A percentile compares a stretch with the other conserved stretches of the same genome.
Evolutionary conservation across 768 basidiomycete species (phyloP).

Genomic region (Auricularia auricula-judae): DNA sequence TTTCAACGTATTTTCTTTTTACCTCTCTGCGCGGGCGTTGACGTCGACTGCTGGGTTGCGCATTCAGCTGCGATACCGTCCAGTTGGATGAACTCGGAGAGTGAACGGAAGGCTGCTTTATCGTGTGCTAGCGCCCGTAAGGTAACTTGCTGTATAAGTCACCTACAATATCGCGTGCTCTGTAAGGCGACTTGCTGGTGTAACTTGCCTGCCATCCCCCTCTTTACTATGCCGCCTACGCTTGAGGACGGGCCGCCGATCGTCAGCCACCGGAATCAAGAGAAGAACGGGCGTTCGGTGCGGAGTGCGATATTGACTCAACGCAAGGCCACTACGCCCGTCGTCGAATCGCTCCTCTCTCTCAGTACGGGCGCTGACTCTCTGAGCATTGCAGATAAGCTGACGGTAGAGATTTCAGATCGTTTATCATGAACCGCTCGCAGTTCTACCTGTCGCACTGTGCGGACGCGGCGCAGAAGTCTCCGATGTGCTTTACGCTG

Average conservation of each 20-base stretch:
- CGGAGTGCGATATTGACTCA: background rate
- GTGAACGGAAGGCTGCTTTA: no score
- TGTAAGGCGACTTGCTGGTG: no score
- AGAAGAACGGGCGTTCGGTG: background rate
- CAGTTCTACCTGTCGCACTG: slow-evolving; percentile 43
- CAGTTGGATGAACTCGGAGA: no score
- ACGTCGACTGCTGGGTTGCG: no score
- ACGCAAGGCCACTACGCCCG: background rate
- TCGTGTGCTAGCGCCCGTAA: no score
- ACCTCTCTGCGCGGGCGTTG: no score
- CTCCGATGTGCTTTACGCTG: slow-evolving; percentile 38
- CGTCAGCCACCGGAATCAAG: background rate
- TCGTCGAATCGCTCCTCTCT: background rate
- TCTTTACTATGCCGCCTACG: no score
- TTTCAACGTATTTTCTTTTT: no score
- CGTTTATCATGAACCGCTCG: slow-evolving; percentile 31
- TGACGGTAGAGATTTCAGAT: background rate
- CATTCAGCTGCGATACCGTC: no score
- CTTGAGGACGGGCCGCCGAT: background rate
- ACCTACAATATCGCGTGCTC: no score
- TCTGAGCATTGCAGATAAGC: background rate
- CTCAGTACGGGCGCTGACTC: background rate
- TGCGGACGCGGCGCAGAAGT: slow-evolving; percentile 36
- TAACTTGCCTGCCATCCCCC: no score
- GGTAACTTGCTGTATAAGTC: no score